Evolutionary conservation across 345 rosid species (phyloP), one percentile per base, ranked within the genome.

Genomic region (Linum lewisii): DNA sequence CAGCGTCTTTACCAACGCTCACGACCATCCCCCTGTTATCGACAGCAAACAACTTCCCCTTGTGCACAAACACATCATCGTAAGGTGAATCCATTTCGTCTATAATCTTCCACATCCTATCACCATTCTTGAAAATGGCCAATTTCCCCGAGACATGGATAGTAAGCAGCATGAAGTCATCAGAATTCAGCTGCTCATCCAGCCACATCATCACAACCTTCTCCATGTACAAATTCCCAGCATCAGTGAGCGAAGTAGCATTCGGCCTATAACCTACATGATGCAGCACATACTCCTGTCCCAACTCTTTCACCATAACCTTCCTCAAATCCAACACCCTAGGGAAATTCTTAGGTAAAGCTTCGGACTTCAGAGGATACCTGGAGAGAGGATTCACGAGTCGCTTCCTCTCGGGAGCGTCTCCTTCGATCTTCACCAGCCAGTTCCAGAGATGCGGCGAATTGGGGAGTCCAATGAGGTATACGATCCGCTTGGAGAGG

Each of bases 131-230:
- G 66, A 73, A 85, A 63, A 90, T 72, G 9, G 95, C 97, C 69
- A 94, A 80, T 62, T 82, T 84, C 55, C 97, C 99, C 24, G 97
- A 85, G 26, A 87, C 78, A 73, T 89, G 99, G 56, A 90, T 85
- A 0, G 96, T 87, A 23, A 90, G 95, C 78, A 93, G 63, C 63
- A 78, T 72, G 37, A 85, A 93, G 23, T 53, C 79, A 10, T 51
- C 4, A 22, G 23, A 19, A 1, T 54, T 62, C 21, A 26, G 18
- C 34, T 29, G 0, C 5, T 29, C 34, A 64, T 70, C 77, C 18
- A 73, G 51, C 63, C 76, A 58, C 67, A 78, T 61, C 20, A 85
- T 73, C 21, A 78, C 92, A 20, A 84, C 86, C 64, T 88, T 92
- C 79, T 88, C 95, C 87, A 81, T 79, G 47, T 83, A 88, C 22